These are phyloP conservation scores for Trebouxia sp. DNA, from an alignment of 139 green algal species.

Conservation along the genomic window DNA sequence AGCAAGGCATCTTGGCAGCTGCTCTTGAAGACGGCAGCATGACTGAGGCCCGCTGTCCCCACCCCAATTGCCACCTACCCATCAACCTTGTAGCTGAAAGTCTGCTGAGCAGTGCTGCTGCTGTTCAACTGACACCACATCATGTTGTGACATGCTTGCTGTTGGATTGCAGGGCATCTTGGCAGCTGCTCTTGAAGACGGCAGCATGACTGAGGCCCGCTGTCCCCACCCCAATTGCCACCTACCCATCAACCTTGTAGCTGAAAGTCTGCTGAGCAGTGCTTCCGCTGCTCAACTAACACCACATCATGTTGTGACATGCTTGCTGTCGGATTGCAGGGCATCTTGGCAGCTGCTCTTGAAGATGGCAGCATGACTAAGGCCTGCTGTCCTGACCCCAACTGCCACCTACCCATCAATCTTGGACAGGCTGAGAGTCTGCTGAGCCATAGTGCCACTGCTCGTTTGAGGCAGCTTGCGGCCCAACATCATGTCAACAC, in stretches of 20 bases:
- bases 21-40: neutral
- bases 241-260: conserved; percentile 17
- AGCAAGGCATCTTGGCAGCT: too few species aligned
- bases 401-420: conserved; percentile 33
- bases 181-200: neutral
- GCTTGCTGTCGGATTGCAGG: conserved; percentile 11
- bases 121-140: neutral
- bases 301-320: too few species aligned
- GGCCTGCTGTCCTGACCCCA: conserved; percentile 25
- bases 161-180: conserved; percentile 29
- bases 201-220: neutral
- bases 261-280: conserved; percentile 20
- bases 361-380: conserved; percentile 28
- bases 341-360: neutral
- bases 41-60: neutral
- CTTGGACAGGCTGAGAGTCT: neutral
- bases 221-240: conserved; percentile 35
- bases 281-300: neutral
- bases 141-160: neutral
- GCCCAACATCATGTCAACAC: conserved; percentile 32
- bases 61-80: neutral
- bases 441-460: neutral
- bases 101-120: neutral
- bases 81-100: neutral
- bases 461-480: conserved; percentile 29